phyloP scores from a whole-genome alignment of 75 land plant species.

The Selaginella moellendorffii region DNA sequence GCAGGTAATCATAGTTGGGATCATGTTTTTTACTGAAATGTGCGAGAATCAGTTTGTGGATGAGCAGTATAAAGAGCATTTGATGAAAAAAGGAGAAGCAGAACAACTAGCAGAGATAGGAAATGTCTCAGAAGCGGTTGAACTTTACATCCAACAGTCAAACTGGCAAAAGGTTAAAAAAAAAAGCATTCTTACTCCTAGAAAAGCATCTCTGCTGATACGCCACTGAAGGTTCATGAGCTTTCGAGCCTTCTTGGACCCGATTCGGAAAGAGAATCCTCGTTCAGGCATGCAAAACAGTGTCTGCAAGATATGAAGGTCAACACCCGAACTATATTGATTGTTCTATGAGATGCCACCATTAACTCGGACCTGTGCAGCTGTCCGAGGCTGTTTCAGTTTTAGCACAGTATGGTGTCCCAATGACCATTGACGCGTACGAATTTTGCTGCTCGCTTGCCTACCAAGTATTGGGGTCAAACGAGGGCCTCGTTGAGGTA shows the following conservation, averaged over 20 bases:
- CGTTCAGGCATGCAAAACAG: slow-evolving; percentile 22
- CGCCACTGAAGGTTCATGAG: slow-evolving; percentile 18
- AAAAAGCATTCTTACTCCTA: neutral
- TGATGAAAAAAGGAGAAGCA: slow-evolving; percentile 26
- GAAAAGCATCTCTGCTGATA: neutral
- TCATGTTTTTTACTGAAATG: neutral
- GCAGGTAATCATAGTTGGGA: slow-evolving; percentile 11
- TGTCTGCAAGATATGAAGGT: slow-evolving; percentile 27
- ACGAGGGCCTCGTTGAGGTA: slow-evolving; percentile 2
- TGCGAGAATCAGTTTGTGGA: slow-evolving; percentile 22
- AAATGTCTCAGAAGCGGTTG: slow-evolving; percentile 20
- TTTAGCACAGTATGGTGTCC: slow-evolving; percentile 21
- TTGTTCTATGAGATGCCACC: neutral
- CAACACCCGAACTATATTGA: no score
- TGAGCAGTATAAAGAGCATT: slow-evolving; percentile 21
- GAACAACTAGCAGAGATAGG: slow-evolving; percentile 18
- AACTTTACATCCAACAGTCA: slow-evolving; percentile 18
- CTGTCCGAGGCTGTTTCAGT: slow-evolving; percentile 19
- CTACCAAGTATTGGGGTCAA: slow-evolving; percentile 15
- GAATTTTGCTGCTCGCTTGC: slow-evolving; percentile 20
- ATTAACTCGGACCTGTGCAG: neutral
- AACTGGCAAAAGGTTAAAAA: slow-evolving; percentile 24
- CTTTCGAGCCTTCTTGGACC: slow-evolving; percentile 23
- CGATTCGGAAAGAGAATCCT: slow-evolving; percentile 19
- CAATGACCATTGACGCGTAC: slow-evolving; percentile 12